Conservation (phyloP, 129 eudicot genomes). For the Cynara cardunculus region DNA sequence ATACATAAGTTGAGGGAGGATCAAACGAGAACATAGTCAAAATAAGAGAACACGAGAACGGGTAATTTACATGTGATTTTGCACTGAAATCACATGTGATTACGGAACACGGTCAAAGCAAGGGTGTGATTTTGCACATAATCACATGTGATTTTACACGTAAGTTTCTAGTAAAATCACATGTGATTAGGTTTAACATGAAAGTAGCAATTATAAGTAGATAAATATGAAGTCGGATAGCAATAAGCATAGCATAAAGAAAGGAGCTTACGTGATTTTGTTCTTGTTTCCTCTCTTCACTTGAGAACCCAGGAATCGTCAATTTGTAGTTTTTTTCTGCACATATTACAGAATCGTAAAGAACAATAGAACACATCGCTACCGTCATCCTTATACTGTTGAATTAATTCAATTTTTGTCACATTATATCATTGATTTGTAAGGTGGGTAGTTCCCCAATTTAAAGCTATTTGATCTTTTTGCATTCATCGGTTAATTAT, state of each 20-base stretch:
- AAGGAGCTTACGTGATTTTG: constrained; percentile 51
- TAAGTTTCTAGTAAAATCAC: background rate
- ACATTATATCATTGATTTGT: background rate
- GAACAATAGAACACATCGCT: background rate
- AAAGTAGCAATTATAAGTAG: background rate
- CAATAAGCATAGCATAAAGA: background rate
- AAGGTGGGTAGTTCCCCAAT: background rate
- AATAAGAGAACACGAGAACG: background rate
- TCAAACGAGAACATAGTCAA: background rate
- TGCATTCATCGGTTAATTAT: background rate
- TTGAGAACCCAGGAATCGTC: constrained; percentile 87
- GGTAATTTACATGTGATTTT: background rate
- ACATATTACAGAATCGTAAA: background rate
- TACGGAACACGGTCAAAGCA: background rate
- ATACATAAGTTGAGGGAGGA: background rate
- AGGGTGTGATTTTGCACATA: background rate
- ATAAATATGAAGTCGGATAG: background rate
- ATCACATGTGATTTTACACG: background rate
- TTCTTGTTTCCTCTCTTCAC: constrained; percentile 67
- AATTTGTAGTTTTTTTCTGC: constrained; percentile 81
- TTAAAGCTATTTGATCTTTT: background rate
- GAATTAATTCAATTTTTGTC: too few species aligned
- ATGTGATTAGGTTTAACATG: background rate
- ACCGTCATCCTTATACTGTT: background rate
- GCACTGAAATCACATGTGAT: background rate